Evolutionary conservation across 169 alveolate species (phyloP).

Genomic region (Cryptosporidium baileyi): DNA sequence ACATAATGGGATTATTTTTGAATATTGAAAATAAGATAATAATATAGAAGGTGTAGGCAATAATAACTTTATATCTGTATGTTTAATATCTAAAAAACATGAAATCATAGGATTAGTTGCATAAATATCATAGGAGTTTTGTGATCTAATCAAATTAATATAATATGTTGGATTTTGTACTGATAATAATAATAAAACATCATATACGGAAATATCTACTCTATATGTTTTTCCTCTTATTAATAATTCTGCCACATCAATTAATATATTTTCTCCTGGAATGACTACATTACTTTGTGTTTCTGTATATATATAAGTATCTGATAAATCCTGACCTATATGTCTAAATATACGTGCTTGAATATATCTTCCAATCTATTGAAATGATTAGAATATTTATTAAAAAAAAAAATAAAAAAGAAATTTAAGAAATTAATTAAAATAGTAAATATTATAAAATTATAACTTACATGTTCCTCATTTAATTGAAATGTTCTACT

Average conservation of each 20-base stretch:
- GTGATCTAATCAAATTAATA: neutral
- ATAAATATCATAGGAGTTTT: constrained; percentile 7
- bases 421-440: neutral
- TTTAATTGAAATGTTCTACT: constrained; percentile 17
- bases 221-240: constrained; percentile 26
- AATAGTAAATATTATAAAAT: neutral
- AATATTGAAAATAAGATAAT: neutral
- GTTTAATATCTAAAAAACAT: constrained; percentile 37
- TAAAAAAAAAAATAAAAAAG: neutral
- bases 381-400: neutral
- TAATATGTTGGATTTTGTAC: constrained; percentile 25
- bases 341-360: constrained; percentile 47
- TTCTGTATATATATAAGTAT: constrained; percentile 19
- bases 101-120: constrained; percentile 29
- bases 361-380: constrained; percentile 54
- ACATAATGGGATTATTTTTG: constrained; percentile 39
- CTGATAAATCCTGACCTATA: constrained; percentile 46
- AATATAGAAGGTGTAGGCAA: constrained; percentile 60
- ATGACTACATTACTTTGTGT: constrained; percentile 35
- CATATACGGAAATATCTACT: constrained; percentile 59
- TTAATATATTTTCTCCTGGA: constrained; percentile 37
- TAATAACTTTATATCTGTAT: constrained; percentile 7
- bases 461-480: constrained; percentile 49
- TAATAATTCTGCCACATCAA: neutral
- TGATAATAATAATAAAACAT: neutral